Conservation (phyloP, 192 early-diverging fungal species). For the Umbelopsis isabellina region DNA sequence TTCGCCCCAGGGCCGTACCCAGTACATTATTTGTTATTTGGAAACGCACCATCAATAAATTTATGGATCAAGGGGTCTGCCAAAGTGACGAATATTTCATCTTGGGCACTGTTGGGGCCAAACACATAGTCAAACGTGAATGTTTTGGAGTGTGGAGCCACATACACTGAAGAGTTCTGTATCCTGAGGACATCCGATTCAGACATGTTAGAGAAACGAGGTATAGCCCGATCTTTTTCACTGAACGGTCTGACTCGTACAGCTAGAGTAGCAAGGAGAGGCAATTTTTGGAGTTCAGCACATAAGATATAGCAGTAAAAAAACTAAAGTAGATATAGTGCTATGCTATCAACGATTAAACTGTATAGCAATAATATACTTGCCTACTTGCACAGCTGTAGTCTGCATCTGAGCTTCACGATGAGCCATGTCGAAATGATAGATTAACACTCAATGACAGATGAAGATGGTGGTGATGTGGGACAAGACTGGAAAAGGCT, state of each 20-base stretch:
- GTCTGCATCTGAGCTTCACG: constrained; percentile 33
- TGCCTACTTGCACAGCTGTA: constrained; percentile 45
- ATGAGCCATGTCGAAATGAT: neutral
- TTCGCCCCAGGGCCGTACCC: too few species aligned
- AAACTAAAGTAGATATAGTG: neutral
- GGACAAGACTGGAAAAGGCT: constrained; percentile 14
- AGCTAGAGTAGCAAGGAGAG: constrained; percentile 22
- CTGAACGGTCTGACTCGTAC: constrained; percentile 38
- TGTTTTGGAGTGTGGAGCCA: constrained; percentile 34
- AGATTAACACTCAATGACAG: constrained; percentile 2
- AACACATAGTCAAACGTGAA: constrained; percentile 44
- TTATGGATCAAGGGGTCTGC: constrained; percentile 33
- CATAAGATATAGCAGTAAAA: neutral
- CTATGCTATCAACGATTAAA: too few species aligned
- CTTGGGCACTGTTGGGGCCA: constrained; percentile 34
- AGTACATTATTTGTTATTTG: neutral
- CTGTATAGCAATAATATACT: constrained; percentile 1
- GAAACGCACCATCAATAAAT: constrained; percentile 35
- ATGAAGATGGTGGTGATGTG: constrained; percentile 6
- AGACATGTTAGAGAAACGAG: constrained; percentile 37
- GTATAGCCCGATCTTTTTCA: constrained; percentile 35
- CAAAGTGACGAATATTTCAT: constrained; percentile 34
- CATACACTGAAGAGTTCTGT: constrained; percentile 31
- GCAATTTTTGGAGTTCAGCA: constrained; percentile 1
- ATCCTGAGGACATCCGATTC: constrained; percentile 36